These are phyloP conservation scores for Ceratocystis lukuohia DNA, from an alignment of 2,329 filamentous ascomycete species.

Conservation along the genomic window DNA sequence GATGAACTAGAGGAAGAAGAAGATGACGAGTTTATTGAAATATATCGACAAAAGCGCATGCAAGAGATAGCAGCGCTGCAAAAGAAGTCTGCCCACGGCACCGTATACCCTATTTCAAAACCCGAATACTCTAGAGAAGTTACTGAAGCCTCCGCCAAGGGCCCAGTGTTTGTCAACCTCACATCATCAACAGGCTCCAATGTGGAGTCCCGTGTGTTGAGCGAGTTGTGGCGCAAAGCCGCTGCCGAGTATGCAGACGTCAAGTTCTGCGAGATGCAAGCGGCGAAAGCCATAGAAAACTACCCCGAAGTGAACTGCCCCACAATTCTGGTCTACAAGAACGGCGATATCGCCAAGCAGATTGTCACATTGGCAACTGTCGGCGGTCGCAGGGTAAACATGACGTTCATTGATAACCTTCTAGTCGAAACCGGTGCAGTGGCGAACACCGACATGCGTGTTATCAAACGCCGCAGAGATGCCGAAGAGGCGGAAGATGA, in stretches of 20 bases:
- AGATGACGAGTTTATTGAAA: slow-evolving; percentile 79
- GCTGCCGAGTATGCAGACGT: slow-evolving; percentile 80
- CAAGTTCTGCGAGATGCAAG: slow-evolving; percentile 95
- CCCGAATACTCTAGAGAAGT: slow-evolving; percentile 85
- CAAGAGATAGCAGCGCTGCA: slow-evolving; percentile 64
- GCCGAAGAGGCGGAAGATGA: slow-evolving; percentile 50
- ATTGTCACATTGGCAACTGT: slow-evolving; percentile 77
- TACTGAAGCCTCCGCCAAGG: slow-evolving; percentile 70
- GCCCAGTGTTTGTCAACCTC: slow-evolving; percentile 62
- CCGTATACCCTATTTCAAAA: slow-evolving; percentile 87
- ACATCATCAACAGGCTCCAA: slow-evolving; percentile 68
- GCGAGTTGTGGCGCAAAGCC: slow-evolving; percentile 73
- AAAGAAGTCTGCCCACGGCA: slow-evolving; percentile 68
- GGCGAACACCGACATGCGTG: slow-evolving; percentile 61
- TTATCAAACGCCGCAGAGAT: slow-evolving; percentile 48
- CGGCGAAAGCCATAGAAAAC: slow-evolving; percentile 84
- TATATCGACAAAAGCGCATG: slow-evolving; percentile 78
- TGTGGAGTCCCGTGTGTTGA: slow-evolving; percentile 68
- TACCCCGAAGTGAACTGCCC: slow-evolving; percentile 93
- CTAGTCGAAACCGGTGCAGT: slow-evolving; percentile 74
- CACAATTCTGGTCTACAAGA: slow-evolving; percentile 82
- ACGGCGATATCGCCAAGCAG: slow-evolving; percentile 84
- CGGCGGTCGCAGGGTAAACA: slow-evolving; percentile 54
- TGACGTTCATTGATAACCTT: slow-evolving; percentile 66
- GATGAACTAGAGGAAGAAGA: slow-evolving; percentile 91